These are phyloP conservation scores for Plasmodium billcollinsi DNA, from an alignment of 169 alveolate species.

Conservation along the genomic window DNA sequence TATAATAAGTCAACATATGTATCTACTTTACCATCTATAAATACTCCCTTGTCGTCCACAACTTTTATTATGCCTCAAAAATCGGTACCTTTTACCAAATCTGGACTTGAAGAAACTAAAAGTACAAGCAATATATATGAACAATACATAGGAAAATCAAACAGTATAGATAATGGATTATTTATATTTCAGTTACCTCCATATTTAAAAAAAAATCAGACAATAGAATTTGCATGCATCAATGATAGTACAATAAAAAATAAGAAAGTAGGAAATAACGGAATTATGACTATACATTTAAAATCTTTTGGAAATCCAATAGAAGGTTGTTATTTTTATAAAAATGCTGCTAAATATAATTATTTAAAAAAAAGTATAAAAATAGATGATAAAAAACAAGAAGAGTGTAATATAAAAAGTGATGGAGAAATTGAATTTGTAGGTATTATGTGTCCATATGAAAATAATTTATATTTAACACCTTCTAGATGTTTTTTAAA, in stretches of 20 bases:
- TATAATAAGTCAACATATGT: too few relatives aligned
- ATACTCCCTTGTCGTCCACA: background rate
- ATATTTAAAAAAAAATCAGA: slow-evolving; percentile 25
- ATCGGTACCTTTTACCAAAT: background rate
- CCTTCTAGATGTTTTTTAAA: slow-evolving; percentile 39
- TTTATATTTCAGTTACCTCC: slow-evolving; percentile 71
- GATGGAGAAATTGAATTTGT: slow-evolving; percentile 58
- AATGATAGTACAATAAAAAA: slow-evolving; percentile 26
- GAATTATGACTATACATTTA: slow-evolving; percentile 46
- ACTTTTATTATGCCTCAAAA: too few relatives aligned
- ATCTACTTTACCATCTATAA: too few relatives aligned
- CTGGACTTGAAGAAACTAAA: background rate
- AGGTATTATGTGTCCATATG: slow-evolving; percentile 36
- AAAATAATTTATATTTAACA: slow-evolving; percentile 16
- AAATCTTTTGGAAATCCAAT: slow-evolving; percentile 11
- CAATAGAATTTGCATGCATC: slow-evolving; percentile 39
- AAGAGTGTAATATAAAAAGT: slow-evolving; percentile 20
- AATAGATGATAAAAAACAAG: slow-evolving; percentile 4
- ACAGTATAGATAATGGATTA: slow-evolving; percentile 32
- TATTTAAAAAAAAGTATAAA: slow-evolving; percentile 41
- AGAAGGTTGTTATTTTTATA: slow-evolving; percentile 65
- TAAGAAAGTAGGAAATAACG: slow-evolving; percentile 40
- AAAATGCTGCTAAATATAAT: slow-evolving; percentile 18
- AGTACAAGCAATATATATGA: background rate
- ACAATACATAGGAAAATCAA: slow-evolving; percentile 19